Evolutionary conservation across 1,139 yeast genomes (phyloP), one percentile per base, ranked within the genome.

Genomic region (Groenewaldozyma auringiensis): DNA sequence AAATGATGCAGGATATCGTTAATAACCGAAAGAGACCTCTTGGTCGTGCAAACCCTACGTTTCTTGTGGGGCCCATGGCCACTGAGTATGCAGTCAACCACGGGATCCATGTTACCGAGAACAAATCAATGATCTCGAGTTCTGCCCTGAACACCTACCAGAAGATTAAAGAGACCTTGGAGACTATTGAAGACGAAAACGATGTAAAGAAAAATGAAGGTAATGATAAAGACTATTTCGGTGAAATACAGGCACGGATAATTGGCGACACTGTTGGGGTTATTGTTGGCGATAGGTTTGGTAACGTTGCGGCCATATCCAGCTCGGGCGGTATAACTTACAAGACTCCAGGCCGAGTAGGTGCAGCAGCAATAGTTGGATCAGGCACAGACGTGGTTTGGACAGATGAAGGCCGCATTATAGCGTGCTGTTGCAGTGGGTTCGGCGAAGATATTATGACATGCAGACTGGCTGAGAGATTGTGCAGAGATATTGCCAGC

Each of bases 251-350:
- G 9, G 3, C 22, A 14, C 16, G 14, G 8, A 14, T 20, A 4
- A 41, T 45, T n/a, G 29, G 31, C 2, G 70, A 66, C 45, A 69
- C 73, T 0, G 62, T 69, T 3, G 72, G 73, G 1, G 64, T 67
- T 2, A 61, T 69, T 9, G 63, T 66, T 27, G 50, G 64, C 0
- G 66, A 59, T 41, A 33, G 20, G 1, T 18, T 37, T 3, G 63
- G 62, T 0, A 46, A 50, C 3, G 39, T 62, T 3, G 56, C 63
- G 3, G 66, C 61, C 1, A 65, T 61, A 6, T 55, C 69, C 1
- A 63, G 69, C 48, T 68, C 72, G 0, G 73, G 74, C 2, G 73
- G 73, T 0, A 53, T 61, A 1, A 49, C 65, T 4, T 53, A 62
- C 50, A 67, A 67, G 46, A 54, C 46, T 3, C 58, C 66, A 0